Conservation (phyloP, 176 grass and related monocot species). For the Puccinellia tenuiflora region DNA sequence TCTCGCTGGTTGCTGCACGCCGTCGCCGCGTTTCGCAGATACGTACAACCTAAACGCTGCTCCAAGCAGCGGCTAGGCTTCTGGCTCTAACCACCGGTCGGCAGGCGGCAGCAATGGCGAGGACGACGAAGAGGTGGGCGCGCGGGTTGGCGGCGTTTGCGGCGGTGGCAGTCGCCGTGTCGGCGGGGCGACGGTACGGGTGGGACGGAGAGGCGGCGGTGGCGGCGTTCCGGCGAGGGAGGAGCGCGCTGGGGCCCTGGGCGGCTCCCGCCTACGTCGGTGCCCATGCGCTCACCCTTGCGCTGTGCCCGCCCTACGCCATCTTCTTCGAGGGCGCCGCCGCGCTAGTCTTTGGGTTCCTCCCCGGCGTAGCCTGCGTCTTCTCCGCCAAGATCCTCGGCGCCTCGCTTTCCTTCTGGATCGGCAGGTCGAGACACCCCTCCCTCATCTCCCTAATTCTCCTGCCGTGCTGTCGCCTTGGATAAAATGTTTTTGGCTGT, state of each 20-base stretch:
- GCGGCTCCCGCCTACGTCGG: slow-evolving; percentile 68
- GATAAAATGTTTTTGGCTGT: not conserved
- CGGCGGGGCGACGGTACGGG: slow-evolving; percentile 46
- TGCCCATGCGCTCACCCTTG: slow-evolving; percentile 78
- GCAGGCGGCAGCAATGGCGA: slow-evolving; percentile 18
- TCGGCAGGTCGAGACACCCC: slow-evolving; percentile 57
- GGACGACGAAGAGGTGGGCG: slow-evolving; percentile 14
- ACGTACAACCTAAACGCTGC: not conserved
- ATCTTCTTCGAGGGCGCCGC: slow-evolving; percentile 91
- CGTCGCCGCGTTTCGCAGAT: not conserved
- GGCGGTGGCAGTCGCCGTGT: slow-evolving; percentile 18
- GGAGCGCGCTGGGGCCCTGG: slow-evolving; percentile 62
- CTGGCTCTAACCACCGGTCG: not conserved
- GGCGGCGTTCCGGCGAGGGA: slow-evolving; percentile 34
- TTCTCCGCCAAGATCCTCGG: slow-evolving; percentile 95
- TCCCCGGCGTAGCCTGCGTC: slow-evolving; percentile 78
- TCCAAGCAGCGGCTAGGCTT: not conserved
- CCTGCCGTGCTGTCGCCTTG: not conserved
- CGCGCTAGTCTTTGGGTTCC: slow-evolving; percentile 79
- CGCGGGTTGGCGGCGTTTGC: slow-evolving; percentile 17
- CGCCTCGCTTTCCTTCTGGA: slow-evolving; percentile 96
- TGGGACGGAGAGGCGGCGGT: slow-evolving; percentile 55
- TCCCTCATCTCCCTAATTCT: not conserved
- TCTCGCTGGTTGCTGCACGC: not conserved
- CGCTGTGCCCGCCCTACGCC: slow-evolving; percentile 78